Evolutionary conservation across 352 stramenopile genomes (phyloP).

Genomic region (Globisporangium yorkense): DNA sequence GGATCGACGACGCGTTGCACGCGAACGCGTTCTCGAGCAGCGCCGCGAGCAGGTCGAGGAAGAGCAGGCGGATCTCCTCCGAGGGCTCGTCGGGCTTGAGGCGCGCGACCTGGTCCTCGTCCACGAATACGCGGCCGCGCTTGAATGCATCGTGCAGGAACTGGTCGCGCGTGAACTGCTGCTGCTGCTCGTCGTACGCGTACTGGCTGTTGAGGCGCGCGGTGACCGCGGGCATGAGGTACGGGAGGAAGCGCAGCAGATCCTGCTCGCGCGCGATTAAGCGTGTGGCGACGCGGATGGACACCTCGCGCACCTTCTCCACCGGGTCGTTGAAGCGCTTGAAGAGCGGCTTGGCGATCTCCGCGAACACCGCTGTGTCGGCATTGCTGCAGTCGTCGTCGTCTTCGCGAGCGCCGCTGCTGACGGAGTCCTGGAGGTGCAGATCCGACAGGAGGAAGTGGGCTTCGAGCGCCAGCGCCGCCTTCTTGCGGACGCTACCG

Average conservation of each 20-base stretch:
- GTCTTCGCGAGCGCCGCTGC: background rate
- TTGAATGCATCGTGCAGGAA: conserved; percentile 77
- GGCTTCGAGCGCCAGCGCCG: conserved; percentile 36
- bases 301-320: conserved; percentile 74
- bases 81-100: conserved; percentile 58
- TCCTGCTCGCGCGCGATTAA: conserved; percentile 47
- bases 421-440: background rate
- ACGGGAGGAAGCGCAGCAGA: conserved; percentile 62
- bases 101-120: conserved; percentile 27
- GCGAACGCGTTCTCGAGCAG: conserved; percentile 51
- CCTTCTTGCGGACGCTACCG: conserved; percentile 48
- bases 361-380: conserved; percentile 16
- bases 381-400: background rate
- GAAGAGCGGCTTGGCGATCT: conserved; percentile 71
- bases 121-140: conserved; percentile 55
- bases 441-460: conserved; percentile 24
- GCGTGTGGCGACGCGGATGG: conserved; percentile 41
- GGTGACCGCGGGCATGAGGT: conserved; percentile 63
- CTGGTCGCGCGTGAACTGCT: conserved; percentile 60
- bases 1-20: conserved; percentile 52
- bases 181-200: conserved; percentile 68
- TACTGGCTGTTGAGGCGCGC: conserved; percentile 64
- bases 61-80: conserved; percentile 67
- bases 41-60: conserved; percentile 44
- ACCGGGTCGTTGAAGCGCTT: conserved; percentile 80